Evolutionary conservation across 164 flowering plant species (phyloP), one percentile per base, ranked within the genome.

Genomic region (Magnolia sinica): DNA sequence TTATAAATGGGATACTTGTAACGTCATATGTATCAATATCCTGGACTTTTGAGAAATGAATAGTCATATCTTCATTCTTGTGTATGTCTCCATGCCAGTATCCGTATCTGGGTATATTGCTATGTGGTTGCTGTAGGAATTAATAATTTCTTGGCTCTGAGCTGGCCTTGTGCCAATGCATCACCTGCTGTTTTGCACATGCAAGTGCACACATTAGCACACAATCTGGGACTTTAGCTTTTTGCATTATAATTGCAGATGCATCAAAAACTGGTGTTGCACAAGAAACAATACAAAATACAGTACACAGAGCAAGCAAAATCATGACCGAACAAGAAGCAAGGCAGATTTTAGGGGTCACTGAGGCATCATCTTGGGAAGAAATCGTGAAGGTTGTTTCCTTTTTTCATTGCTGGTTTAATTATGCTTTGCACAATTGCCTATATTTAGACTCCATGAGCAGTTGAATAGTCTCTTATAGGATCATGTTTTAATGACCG

Each of bases 331-430:
- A 88, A 72, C 79, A 75, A 70, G 96, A 90, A 80, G 93, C 97
- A 14, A 81, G 92, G 82, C 88, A 89, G 85, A 86, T 92, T 70
- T 85, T 90, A 51, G 94, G 97, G 16, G 87, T 89, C 61, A 74
- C 86, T 11, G 94, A 90, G 82, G 49, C 77, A 14, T 73, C 94
- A 7, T 68, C 92, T 7, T 90, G 94, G 94, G 90, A 88, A 74
- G 97, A 90, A 70, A 78, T 92, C 24, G 61, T 87, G 79, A 61
- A 88, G 91, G 97, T 89, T 49, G 74, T 71, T 51, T 52, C 22
- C 24, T 65, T 10, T 8, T 24, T 64, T n/a, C 9, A 66, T 16
- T 10, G 29, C 10, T 50, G 22, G 55, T 64, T 23, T 29, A 9
- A 24, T 10, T 55, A 7, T 55, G 10, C 18, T 55, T 55, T 55